Percentiles rank a stretch among this genome's conserved stretches.
Conservation (phyloP, 768 basidiomycete genomes). For the Serendipita vermifera region DNA sequence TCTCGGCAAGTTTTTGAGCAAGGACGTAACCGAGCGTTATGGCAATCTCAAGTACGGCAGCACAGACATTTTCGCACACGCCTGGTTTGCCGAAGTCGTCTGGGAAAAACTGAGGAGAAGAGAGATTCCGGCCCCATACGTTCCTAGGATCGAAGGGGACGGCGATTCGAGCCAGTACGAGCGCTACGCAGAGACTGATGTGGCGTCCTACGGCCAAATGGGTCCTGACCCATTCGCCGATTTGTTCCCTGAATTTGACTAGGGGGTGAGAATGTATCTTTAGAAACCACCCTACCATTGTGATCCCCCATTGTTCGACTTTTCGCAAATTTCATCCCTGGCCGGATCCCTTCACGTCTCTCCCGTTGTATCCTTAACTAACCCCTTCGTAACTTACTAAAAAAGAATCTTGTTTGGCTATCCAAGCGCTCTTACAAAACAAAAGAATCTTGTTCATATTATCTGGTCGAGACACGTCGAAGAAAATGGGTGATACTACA, state of each 20-base stretch:
- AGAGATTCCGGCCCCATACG: slow-evolving; percentile 90
- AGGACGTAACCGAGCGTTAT: slow-evolving; percentile 74
- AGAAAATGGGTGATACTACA: too few species aligned
- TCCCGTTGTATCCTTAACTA: background rate
- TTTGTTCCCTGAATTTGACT: slow-evolving; percentile 15
- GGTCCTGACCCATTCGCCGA: slow-evolving; percentile 23
- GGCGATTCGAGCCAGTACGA: slow-evolving; percentile 76
- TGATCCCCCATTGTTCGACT: too few species aligned
- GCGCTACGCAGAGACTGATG: slow-evolving; percentile 30
- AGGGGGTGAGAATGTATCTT: background rate
- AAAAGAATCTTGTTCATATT: too few species aligned
- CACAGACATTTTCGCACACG: slow-evolving; percentile 83
- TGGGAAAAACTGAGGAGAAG: slow-evolving; percentile 63
- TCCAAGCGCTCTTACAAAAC: too few species aligned
- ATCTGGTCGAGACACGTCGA: too few species aligned
- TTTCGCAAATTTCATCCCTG: background rate
- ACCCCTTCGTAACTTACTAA: too few species aligned
- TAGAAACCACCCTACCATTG: too few species aligned
- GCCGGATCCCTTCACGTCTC: background rate
- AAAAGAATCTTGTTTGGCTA: too few species aligned
- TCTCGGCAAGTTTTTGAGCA: slow-evolving; percentile 80
- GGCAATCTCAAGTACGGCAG: slow-evolving; percentile 83
- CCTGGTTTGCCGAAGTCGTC: slow-evolving; percentile 90
- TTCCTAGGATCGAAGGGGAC: slow-evolving; percentile 82
- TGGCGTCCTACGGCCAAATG: slow-evolving; percentile 27